Evolutionary conservation across 805 yeast species (phyloP), one percentile per base, ranked within the genome.

Genomic region (Yarrowia bubula): DNA sequence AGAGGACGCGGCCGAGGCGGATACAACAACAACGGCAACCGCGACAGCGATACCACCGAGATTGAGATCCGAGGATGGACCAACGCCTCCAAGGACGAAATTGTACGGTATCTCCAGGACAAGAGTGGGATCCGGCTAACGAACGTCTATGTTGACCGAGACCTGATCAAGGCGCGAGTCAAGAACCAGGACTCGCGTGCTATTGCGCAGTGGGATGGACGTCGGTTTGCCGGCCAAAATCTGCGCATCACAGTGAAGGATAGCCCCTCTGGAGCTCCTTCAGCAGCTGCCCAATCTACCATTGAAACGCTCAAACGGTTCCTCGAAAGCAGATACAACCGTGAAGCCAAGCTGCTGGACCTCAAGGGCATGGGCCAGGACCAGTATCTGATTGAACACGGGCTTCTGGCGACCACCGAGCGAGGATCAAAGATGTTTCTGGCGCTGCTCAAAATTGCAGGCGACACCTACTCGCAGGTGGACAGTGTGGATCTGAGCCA

Each of bases 381-480:
- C 73, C 87, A 83, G 35, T 79, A 76, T 10, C 78, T 93, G 44
- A 77, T 75, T 11, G 76, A 81, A 17, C 81, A 81, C 67, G 96
- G 96, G 0, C 78, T 90, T 62, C 86, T 92, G 67, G 82, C 84
- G 14, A 77, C 86, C 4, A 77, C 83, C 14, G 75, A 85, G 10
- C 85, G 90, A 1, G 82, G 87, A 38, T 82, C 92, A 13, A 95
- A 93, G 75, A 87, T 92, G 82, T 91, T 93, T 74, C 88, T 91
- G 10, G 98, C 98, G 0, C 77, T 95, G 69, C 84, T 93, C 88
- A 89, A 88, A 73, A 76, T 93, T 8, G 96, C 96, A 0, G 76
- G 79, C 3, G 83, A 84, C 63, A 85, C 83, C 8, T 71, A 72
- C 38, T 70, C 76, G 28, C 73, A 73, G 8, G 87, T 92, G 4